Percentiles rank a stretch among this genome's conserved stretches.
Evolutionary conservation across 2,329 filamentous ascomycete species (phyloP).

Genomic region (Talaromyces sp.): DNA sequence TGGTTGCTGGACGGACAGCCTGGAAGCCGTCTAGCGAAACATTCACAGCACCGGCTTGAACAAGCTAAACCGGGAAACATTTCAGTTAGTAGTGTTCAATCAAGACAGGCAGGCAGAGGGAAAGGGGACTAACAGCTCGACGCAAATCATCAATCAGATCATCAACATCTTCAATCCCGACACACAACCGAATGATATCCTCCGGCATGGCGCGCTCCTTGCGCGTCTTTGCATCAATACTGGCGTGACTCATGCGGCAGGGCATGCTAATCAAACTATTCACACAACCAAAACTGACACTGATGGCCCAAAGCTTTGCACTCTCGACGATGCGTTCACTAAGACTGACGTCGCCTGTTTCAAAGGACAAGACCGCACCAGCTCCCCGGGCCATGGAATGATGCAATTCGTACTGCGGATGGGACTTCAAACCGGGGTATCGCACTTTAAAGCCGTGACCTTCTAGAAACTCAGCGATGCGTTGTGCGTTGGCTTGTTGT

Average conservation of each 20-base stretch:
- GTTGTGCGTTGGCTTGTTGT: conserved; percentile 87
- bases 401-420: conserved; percentile 94
- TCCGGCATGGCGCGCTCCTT: conserved; percentile 88
- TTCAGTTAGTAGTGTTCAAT: background rate
- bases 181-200: conserved; percentile 90
- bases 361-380: conserved; percentile 90
- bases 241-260: conserved; percentile 98
- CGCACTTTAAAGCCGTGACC: conserved; percentile 86
- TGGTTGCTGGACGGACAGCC: conserved; percentile 41
- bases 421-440: conserved; percentile 87
- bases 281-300: conserved; percentile 95
- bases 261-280: conserved; percentile 99
- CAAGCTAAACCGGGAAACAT: conserved; percentile 54
- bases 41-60: conserved; percentile 88
- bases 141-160: conserved; percentile 91
- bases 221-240: conserved; percentile 91
- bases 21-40: conserved; percentile 79
- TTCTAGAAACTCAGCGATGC: conserved; percentile 89
- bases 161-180: conserved; percentile 88
- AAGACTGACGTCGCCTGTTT: conserved; percentile 78
- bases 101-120: background rate
- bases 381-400: conserved; percentile 92
- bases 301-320: conserved; percentile 87
- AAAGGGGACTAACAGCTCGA: conserved; percentile 65
- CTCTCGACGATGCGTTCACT: conserved; percentile 93